Base-by-base conservation (phyloP, 2,329 filamentous ascomycete species). In the Neopestalotiopsis sp. region DNA sequence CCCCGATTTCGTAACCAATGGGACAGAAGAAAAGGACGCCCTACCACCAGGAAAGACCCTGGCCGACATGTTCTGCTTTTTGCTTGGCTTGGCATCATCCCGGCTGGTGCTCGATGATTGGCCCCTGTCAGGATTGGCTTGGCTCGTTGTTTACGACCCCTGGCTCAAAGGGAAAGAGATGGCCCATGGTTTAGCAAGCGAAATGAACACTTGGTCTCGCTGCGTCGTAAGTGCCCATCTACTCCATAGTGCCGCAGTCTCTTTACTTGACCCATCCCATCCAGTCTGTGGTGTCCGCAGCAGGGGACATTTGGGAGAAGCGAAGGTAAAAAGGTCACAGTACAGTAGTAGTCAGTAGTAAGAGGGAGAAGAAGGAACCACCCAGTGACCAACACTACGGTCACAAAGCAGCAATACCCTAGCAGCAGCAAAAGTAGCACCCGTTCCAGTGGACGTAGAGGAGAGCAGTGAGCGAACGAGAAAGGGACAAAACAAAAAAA, bases 191-290 rank as follows among this genome's bases (percentile, higher is more conserved):
- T 20, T 52, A 13, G 30, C 38, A 67, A 67, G 66, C 66, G 66
- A 67, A 63, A 67, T 67, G 45, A 61, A 60, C 57, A 34, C 52
- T 17, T 45, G 32, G 65, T 42, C 30, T n/a, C 65, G 65, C 65
- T 67, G 52, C 65, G 45, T 52, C 45, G 65, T 67, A 67, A 67
- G 65, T 67, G 30, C 34, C 52, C 42, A 45, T 45, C 65, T 52
- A 59, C 45, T 52, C 45, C 45, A 52, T 52, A 52, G 45, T 52
- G 45, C 45, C 45, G 45, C 45, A 52, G 58, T 60, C 45, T 52
- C 24, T 17, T 52, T 52, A 52, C 45, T 20, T 52, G 45, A 52
- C n/a, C 45, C n/a, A 52, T 52, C 59, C 59, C 59, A 61, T 62
- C 32, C 59, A 9, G 6, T 62, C 28, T n/a, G 6, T 38, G 34